Conservation (phyloP, 371 early-diverging fungal genomes). For the Mucor circinelloides region DNA sequence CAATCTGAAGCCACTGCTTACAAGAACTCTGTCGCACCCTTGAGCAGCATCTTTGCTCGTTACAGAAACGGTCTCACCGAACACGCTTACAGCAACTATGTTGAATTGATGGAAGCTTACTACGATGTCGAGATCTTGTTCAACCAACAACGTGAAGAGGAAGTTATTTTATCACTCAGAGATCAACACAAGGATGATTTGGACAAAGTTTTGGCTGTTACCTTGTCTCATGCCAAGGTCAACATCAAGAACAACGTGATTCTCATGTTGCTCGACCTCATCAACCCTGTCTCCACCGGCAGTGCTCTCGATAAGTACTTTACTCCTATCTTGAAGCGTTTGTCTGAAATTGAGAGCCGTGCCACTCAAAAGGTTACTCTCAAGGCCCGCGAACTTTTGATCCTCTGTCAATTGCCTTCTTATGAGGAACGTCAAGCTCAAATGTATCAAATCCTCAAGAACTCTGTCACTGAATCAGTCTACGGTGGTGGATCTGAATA, state of each 20-base stretch:
- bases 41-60: constrained; percentile 66
- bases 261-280: constrained; percentile 75
- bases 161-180: constrained; percentile 81
- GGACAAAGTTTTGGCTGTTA: constrained; percentile 73
- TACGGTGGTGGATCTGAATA: constrained; percentile 74
- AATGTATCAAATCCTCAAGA: constrained; percentile 83
- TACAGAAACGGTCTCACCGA: constrained; percentile 78
- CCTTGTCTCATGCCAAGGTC: constrained; percentile 85
- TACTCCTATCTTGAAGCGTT: constrained; percentile 76
- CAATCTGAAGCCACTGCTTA: constrained; percentile 71
- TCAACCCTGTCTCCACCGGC: constrained; percentile 65
- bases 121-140: constrained; percentile 86
- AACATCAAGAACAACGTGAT: constrained; percentile 80
- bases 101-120: constrained; percentile 81
- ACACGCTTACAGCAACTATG: constrained; percentile 76
- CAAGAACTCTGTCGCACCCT: constrained; percentile 63
- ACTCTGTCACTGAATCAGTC: constrained; percentile 78
- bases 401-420: constrained; percentile 92
- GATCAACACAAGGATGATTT: constrained; percentile 85
- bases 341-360: constrained; percentile 82
- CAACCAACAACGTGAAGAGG: constrained; percentile 81
- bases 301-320: constrained; percentile 76
- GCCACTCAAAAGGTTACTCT: constrained; percentile 87
- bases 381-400: constrained; percentile 91
- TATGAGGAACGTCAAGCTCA: constrained; percentile 86